These are phyloP conservation scores for Termitomyces sp. DNA, from an alignment of 768 basidiomycete species.

Conservation along the genomic window DNA sequence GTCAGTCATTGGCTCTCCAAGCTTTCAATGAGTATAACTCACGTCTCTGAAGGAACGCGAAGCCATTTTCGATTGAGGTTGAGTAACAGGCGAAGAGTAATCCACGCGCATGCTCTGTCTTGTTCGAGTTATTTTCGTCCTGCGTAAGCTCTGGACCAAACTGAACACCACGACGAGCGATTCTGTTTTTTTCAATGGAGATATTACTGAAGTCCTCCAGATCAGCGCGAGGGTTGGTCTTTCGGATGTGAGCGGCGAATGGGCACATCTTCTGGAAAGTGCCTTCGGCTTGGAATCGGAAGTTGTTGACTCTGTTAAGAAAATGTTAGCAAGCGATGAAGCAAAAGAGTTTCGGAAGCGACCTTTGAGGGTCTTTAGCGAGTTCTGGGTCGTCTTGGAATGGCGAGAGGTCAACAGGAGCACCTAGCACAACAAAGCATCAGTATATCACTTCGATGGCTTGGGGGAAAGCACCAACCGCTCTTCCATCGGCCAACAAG, in stretches of 20 bases:
- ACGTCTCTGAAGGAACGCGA: conserved; percentile 40
- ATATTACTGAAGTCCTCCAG: conserved; percentile 23
- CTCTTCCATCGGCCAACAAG: conserved; percentile 56
- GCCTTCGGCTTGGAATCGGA: conserved; percentile 32
- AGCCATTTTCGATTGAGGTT: conserved; percentile 35
- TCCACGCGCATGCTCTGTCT: conserved; percentile 45
- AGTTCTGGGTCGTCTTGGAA: conserved; percentile 37
- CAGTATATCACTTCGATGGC: not conserved
- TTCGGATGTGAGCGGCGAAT: conserved; percentile 45
- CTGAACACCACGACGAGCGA: conserved; percentile 45
- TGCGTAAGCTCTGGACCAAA: conserved; percentile 49
- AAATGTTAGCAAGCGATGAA: not conserved
- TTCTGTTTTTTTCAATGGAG: conserved; percentile 29
- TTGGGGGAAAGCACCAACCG: conserved; percentile 24
- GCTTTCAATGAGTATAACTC: conserved; percentile 9
- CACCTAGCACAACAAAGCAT: conserved; percentile 22
- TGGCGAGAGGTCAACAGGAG: conserved; percentile 43
- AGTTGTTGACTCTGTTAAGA: conserved; percentile 35
- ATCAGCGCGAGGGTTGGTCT: conserved; percentile 43
- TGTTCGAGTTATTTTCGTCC: conserved; percentile 28
- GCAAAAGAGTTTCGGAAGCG: conserved; percentile 1
- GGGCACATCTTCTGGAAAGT: conserved; percentile 38
- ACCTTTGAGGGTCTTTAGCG: conserved; percentile 32
- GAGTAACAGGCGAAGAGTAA: conserved; percentile 44
- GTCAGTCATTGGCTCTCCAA: not conserved